Percentiles rank a stretch among this genome's conserved stretches.
phyloP scores from a whole-genome alignment of 148 eudicot species.

The Heliamphora exappendiculata region DNA sequence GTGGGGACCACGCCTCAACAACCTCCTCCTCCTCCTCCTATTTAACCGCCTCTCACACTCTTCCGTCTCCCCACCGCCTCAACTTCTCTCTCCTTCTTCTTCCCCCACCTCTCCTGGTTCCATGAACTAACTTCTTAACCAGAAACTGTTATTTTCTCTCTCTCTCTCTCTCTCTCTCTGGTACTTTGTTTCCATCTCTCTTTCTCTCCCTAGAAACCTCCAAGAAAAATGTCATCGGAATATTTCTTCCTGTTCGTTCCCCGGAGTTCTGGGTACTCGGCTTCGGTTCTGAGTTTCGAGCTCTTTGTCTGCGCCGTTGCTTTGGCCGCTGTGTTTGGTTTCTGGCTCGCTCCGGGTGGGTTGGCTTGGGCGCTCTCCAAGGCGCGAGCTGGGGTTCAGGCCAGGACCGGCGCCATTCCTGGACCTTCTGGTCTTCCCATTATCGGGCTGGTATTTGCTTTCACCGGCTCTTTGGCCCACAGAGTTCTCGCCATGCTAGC shows the following conservation, averaged over 20 bases:
- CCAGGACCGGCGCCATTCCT: conserved; percentile 36
- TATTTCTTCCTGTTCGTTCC: conserved; percentile 12
- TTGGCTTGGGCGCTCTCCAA: conserved; percentile 66
- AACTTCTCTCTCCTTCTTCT: no score
- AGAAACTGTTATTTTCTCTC: neutral
- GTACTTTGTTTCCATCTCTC: neutral
- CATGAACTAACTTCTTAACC: neutral
- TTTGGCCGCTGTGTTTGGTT: conserved; percentile 27
- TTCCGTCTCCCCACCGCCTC: neutral
- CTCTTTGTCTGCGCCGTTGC: conserved; percentile 19
- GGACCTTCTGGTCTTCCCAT: conserved; percentile 74
- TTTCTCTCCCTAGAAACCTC: neutral
- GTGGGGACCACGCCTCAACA: neutral
- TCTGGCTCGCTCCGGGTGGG: conserved; percentile 66
- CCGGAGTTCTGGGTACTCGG: neutral
- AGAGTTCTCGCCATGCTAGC: conserved; percentile 36
- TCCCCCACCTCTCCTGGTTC: no score
- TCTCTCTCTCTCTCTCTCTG: no score
- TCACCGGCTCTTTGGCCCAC: conserved; percentile 44
- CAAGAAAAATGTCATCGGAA: conserved; percentile 23
- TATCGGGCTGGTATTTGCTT: conserved; percentile 38
- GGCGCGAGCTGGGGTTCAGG: neutral
- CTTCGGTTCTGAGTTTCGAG: conserved; percentile 16
- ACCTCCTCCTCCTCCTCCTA: neutral
- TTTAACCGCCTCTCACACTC: no score